A percentile compares a stretch with the other conserved stretches of the same genome.
phyloP scores from a whole-genome alignment of 371 early-diverging fungal genomes.

The Gilbertella persicaria region DNA sequence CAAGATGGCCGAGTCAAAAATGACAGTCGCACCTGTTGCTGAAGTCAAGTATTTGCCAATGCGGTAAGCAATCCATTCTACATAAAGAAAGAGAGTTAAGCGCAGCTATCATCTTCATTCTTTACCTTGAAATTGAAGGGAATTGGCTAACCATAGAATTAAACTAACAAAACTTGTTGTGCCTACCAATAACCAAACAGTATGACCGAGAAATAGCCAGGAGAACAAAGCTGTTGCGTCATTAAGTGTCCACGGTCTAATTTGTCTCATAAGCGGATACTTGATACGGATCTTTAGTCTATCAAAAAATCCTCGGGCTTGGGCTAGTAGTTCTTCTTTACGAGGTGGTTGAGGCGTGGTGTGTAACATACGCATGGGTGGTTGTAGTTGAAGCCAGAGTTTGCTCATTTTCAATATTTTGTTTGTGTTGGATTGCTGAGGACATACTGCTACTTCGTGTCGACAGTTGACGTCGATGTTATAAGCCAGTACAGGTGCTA shows the following conservation, averaged over 20 bases:
- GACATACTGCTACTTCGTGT: background rate
- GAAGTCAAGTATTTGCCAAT: conserved; percentile 81
- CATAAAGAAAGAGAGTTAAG: background rate
- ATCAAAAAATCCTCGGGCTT: conserved; percentile 50
- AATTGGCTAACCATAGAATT: conserved; percentile 80
- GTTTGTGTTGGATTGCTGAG: background rate
- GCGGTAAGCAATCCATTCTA: conserved; percentile 79
- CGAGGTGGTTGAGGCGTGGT: conserved; percentile 5
- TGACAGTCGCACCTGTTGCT: conserved; percentile 82
- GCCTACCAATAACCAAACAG: conserved; percentile 81
- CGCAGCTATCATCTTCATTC: background rate
- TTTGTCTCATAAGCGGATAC: conserved; percentile 63
- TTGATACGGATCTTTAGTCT: conserved; percentile 61
- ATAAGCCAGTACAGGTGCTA: background rate
- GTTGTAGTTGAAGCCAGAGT: background rate
- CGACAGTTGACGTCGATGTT: background rate
- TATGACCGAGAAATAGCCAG: conserved; percentile 89
- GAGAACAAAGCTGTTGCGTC: conserved; percentile 88
- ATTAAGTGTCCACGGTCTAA: conserved; percentile 83
- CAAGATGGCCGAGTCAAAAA: conserved; percentile 84
- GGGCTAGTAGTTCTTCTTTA: conserved; percentile 47
- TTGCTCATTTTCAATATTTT: background rate
- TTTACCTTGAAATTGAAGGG: conserved; percentile 86
- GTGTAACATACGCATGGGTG: background rate
- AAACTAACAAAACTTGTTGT: conserved; percentile 92